These are phyloP conservation scores for Rozella allomycis DNA, from an alignment of 371 early-diverging fungal genomes.

Conservation along the genomic window DNA sequence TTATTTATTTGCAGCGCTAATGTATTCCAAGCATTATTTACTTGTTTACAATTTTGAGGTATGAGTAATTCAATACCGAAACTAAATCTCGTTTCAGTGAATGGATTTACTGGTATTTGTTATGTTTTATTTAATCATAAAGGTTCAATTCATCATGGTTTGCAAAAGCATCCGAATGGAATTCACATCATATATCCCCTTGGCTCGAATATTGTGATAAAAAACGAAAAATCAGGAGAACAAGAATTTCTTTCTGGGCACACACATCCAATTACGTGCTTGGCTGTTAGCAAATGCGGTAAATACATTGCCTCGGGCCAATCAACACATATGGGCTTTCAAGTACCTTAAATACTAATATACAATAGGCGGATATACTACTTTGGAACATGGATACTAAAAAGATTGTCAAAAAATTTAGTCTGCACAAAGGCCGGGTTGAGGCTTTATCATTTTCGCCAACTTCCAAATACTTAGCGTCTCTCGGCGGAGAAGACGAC, in stretches of 20 bases:
- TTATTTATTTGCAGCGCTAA: too few species aligned
- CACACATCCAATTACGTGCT: conserved; percentile 21
- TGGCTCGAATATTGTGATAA: conserved; percentile 24
- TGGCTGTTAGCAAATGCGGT: conserved; percentile 19
- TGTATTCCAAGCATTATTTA: too few species aligned
- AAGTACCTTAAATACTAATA: conserved; percentile 7
- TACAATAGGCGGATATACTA: conserved; percentile 28
- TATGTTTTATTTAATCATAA: too few species aligned
- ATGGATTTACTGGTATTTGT: too few species aligned
- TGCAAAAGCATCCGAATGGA: conserved; percentile 24
- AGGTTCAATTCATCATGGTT: too few species aligned
- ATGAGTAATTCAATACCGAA: too few species aligned
- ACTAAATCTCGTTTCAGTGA: too few species aligned
- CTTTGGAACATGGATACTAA: conserved; percentile 26
- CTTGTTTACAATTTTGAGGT: too few species aligned
- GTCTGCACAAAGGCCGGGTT: conserved; percentile 30
- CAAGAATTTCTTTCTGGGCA: conserved; percentile 31
- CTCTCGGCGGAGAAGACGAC: conserved; percentile 29
- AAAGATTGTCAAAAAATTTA: conserved; percentile 9
- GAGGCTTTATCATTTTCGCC: conserved; percentile 26
- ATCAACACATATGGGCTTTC: conserved; percentile 35
- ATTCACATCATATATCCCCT: conserved; percentile 20
- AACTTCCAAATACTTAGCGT: conserved; percentile 17
- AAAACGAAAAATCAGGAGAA: conserved; percentile 3
- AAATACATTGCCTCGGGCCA: conserved; percentile 23